Conservation (phyloP, 148 eudicot species). For the Polygonum aviculare region DNA sequence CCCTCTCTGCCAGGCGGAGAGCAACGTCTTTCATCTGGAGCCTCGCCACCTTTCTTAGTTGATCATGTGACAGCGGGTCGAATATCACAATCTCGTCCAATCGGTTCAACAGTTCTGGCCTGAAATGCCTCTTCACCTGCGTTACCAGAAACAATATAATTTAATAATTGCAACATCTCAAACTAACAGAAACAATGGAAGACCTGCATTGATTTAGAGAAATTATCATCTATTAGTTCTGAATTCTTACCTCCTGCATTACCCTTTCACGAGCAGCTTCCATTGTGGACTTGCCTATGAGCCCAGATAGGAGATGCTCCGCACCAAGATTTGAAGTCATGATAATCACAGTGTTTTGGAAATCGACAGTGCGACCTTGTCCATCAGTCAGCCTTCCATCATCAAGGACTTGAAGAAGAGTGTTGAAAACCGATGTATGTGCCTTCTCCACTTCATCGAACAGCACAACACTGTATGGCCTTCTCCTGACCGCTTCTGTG, state of each 20-base stretch:
- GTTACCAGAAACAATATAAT: neutral
- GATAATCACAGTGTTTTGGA: slow-evolving; percentile 68
- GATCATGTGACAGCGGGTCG: slow-evolving; percentile 81
- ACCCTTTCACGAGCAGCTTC: slow-evolving; percentile 60
- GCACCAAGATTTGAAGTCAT: slow-evolving; percentile 95
- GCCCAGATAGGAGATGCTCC: slow-evolving; percentile 60
- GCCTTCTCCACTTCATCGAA: slow-evolving; percentile 94
- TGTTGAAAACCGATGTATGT: slow-evolving; percentile 61
- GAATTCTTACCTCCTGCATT: slow-evolving; percentile 55
- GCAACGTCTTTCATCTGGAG: slow-evolving; percentile 85
- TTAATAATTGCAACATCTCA: too few relatives aligned
- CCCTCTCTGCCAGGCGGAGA: slow-evolving; percentile 67
- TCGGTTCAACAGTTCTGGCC: slow-evolving; percentile 72
- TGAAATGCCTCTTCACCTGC: slow-evolving; percentile 77
- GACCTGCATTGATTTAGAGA: too few relatives aligned
- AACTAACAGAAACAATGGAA: too few relatives aligned
- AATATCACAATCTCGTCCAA: slow-evolving; percentile 82
- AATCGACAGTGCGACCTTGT: slow-evolving; percentile 88
- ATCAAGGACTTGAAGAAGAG: slow-evolving; percentile 80
- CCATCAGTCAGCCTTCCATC: slow-evolving; percentile 95
- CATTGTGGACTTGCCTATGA: slow-evolving; percentile 64
- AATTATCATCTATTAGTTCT: too few relatives aligned
- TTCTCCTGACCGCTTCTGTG: slow-evolving; percentile 81
- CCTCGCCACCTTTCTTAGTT: slow-evolving; percentile 58
- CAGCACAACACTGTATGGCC: slow-evolving; percentile 76